phyloP scores from a whole-genome alignment of 805 yeast species.

The Lipomyces anomalus region DNA sequence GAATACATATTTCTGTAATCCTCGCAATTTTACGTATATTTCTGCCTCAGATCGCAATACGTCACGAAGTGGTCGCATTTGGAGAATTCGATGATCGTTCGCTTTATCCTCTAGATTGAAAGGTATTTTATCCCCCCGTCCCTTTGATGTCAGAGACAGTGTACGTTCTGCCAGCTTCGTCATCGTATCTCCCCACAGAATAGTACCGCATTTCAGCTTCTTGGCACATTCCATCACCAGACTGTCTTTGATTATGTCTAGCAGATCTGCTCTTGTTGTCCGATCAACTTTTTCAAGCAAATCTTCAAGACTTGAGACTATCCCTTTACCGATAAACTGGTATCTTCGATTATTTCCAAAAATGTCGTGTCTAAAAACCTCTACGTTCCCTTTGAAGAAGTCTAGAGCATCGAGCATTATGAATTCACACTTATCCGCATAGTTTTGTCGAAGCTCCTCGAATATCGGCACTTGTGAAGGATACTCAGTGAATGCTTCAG shows the following conservation, averaged over 20 bases:
- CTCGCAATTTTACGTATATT: conserved; percentile 45
- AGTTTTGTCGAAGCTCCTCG: conserved; percentile 25
- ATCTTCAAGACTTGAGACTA: no score
- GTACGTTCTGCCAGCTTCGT: conserved; percentile 74
- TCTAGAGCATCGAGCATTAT: conserved; percentile 6
- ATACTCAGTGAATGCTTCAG: conserved; percentile 23
- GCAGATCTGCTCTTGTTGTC: conserved; percentile 62
- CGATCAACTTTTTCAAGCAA: no score
- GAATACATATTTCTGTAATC: conserved; percentile 36
- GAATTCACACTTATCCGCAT: conserved; percentile 31
- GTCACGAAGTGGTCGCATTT: conserved; percentile 70
- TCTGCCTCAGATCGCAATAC: conserved; percentile 62
- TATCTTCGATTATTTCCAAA: no score
- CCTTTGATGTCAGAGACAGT: conserved; percentile 75
- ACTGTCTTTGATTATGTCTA: conserved; percentile 43
- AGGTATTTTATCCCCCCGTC: conserved; percentile 71
- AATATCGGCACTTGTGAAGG: conserved; percentile 28
- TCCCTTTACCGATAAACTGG: no score
- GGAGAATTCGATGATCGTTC: no score
- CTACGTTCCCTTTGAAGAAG: conserved; percentile 15
- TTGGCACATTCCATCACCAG: conserved; percentile 45
- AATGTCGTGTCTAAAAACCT: no score
- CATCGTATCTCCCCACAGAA: conserved; percentile 74
- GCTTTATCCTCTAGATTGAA: conserved; percentile 27
- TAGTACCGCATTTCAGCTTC: conserved; percentile 44